Conservation (phyloP, 106 monocot species). For the Acanthochlamys bracteata region DNA sequence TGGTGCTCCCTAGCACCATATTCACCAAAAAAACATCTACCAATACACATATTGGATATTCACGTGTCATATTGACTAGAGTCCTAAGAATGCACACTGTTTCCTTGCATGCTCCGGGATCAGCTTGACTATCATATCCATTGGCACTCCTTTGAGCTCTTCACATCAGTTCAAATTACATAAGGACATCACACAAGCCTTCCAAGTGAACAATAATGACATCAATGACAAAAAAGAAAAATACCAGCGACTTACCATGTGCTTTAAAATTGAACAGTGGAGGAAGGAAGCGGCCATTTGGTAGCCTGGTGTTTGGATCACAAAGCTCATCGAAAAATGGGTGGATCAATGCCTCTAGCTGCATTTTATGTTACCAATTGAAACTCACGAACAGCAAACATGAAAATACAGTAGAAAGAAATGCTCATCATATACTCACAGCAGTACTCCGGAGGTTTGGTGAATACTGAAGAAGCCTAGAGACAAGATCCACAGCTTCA, state of each 20-base stretch:
- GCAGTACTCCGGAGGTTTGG: constrained; percentile 17
- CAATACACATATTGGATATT: background rate
- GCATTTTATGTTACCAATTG: background rate
- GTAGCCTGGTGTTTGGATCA: constrained; percentile 12
- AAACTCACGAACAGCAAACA: background rate
- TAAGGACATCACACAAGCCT: background rate
- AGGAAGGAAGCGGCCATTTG: constrained; percentile 11
- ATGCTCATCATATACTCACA: constrained; percentile 2
- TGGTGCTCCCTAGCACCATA: background rate
- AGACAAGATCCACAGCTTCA: constrained; percentile 20
- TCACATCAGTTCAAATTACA: background rate
- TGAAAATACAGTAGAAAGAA: background rate
- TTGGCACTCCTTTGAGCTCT: constrained; percentile 13
- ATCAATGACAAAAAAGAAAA: background rate
- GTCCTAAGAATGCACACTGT: constrained; percentile 15
- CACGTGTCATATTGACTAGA: background rate
- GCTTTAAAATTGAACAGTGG: constrained; percentile 11
- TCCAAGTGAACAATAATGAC: background rate
- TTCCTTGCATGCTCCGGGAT: constrained; percentile 15
- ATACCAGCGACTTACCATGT: constrained; percentile 3
- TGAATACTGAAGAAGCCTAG: constrained; percentile 20
- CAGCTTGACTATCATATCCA: constrained; percentile 14
- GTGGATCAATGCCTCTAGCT: constrained; percentile 11
- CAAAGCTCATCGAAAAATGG: constrained; percentile 13
- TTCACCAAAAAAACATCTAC: background rate